Base-by-base conservation (phyloP, 1,284 basidiomycete genomes). In the Rhodotorula sp. region DNA sequence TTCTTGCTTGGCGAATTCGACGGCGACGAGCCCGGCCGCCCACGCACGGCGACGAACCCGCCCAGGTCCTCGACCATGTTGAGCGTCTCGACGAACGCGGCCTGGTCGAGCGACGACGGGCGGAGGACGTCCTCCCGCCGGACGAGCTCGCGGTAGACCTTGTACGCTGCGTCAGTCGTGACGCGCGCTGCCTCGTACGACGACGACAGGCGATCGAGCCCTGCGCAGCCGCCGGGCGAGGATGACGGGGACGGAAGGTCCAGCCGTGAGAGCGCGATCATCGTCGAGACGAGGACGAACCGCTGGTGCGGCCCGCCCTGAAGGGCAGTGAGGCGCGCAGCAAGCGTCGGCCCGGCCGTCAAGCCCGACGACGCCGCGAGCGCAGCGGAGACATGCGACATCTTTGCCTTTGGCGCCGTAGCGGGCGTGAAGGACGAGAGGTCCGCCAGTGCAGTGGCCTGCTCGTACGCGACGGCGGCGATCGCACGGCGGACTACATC, bases 401-500 rank as follows among this genome's bases (percentile, higher is more conserved):
- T 80, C 21, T 62, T 66, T 15, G 80, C 81, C 46, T 77, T 78
- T 29, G 80, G 77, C 1, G 80, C 81, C n/a, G 67, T 64, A 10
- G 51, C 15, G 22, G 55, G 36, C 15, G 69, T 61, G 21, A 66
- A 41, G 12, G 19, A 21, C 8, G 57, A 17, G 37, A 68, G 60
- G 21, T 39, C 29, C 4, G 19, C 25, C 21, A 21, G 27, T 22
- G 27, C 44, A 2, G 48, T 25, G 13, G 53, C 29, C 32, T 63
- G 62, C 13, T 55, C 51, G 25, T 54, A 39, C 29, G 53, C 61
- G 39, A 55, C 62, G 39, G 55, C 48, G n/a, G 83, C 81, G 50
- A 83, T 77, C 19, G 81, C 78, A 39, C 81, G 76, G 4, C 82
- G 76, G 17, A 80, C 77, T 27, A 82, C 78, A 60, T 81, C 80